Conservation (phyloP, 2,329 filamentous ascomycete species). For the Stachybotrys chartarum region DNA sequence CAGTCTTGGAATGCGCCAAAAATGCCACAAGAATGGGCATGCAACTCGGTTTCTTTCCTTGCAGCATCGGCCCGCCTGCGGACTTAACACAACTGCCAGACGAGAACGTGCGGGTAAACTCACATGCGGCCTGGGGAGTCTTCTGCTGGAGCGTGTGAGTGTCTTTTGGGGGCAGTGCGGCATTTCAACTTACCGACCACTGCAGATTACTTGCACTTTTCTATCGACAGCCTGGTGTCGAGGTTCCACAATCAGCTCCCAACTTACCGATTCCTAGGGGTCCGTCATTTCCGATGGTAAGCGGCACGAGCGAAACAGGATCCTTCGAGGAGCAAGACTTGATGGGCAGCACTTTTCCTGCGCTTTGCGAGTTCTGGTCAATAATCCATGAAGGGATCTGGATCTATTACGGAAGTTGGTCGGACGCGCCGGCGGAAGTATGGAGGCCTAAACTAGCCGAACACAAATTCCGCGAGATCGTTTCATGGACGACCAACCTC, state of each 20-base stretch:
- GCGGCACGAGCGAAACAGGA: not conserved
- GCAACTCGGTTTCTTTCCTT: constrained; percentile 21
- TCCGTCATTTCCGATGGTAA: too few relatives aligned
- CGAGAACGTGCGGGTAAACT: constrained; percentile 5
- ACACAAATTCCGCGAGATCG: constrained; percentile 28
- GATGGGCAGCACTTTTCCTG: constrained; percentile 21
- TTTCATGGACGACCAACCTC: constrained; percentile 27
- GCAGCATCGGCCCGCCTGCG: constrained; percentile 1
- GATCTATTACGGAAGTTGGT: constrained; percentile 15
- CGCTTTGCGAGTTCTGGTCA: constrained; percentile 26
- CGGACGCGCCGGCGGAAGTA: constrained; percentile 1
- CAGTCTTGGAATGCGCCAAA: constrained; percentile 20
- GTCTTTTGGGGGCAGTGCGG: not conserved
- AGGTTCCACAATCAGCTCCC: constrained; percentile 13
- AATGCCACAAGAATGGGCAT: constrained; percentile 20
- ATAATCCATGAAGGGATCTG: constrained; percentile 26
- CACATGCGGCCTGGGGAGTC: constrained; percentile 19
- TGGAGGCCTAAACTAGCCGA: constrained; percentile 21
- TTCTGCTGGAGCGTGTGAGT: constrained; percentile 32
- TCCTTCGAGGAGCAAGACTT: constrained; percentile 5
- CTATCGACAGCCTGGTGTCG: constrained; percentile 25
- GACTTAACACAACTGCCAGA: constrained; percentile 4
- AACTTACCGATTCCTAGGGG: constrained; percentile 9
- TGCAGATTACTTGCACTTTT: constrained; percentile 22
- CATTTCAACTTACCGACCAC: not conserved